These are phyloP conservation scores for Hericium erinaceus DNA, from an alignment of 768 basidiomycete species.

Conservation along the genomic window DNA sequence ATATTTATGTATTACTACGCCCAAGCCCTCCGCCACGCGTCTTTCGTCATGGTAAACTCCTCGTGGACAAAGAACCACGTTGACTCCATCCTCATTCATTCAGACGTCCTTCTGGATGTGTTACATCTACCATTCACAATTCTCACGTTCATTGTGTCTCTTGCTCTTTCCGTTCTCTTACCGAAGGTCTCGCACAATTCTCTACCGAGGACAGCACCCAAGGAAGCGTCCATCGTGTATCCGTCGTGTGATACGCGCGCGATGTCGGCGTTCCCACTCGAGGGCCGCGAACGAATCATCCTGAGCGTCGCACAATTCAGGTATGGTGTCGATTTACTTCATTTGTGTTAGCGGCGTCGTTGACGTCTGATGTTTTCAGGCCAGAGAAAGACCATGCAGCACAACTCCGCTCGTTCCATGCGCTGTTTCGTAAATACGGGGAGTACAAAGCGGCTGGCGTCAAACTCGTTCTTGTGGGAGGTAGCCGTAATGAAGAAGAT, in stretches of 20 bases:
- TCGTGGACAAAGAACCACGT: slow-evolving; percentile 90
- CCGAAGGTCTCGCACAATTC: slow-evolving; percentile 1
- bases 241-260: slow-evolving; percentile 86
- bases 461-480: slow-evolving; percentile 72
- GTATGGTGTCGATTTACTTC: slow-evolving; percentile 30
- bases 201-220: slow-evolving; percentile 4
- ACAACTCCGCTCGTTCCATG: slow-evolving; percentile 64
- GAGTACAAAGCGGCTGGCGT: slow-evolving; percentile 38
- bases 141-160: background rate
- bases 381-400: slow-evolving; percentile 75
- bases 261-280: slow-evolving; percentile 48
- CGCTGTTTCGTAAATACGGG: slow-evolving; percentile 50
- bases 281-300: slow-evolving; percentile 51
- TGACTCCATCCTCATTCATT: slow-evolving; percentile 55
- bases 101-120: slow-evolving; percentile 39
- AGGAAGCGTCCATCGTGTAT: slow-evolving; percentile 53
- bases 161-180: background rate
- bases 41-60: slow-evolving; percentile 88
- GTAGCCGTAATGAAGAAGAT: slow-evolving; percentile 74
- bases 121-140: slow-evolving; percentile 24
- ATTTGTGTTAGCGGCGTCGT: too few relatives aligned
- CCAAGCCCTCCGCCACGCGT: slow-evolving; percentile 58
- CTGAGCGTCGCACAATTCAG: slow-evolving; percentile 91
- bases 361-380: too few relatives aligned
- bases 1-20: slow-evolving; percentile 82